These are phyloP conservation scores for Podila epicladia DNA, from an alignment of 192 early-diverging fungal species.

Conservation along the genomic window DNA sequence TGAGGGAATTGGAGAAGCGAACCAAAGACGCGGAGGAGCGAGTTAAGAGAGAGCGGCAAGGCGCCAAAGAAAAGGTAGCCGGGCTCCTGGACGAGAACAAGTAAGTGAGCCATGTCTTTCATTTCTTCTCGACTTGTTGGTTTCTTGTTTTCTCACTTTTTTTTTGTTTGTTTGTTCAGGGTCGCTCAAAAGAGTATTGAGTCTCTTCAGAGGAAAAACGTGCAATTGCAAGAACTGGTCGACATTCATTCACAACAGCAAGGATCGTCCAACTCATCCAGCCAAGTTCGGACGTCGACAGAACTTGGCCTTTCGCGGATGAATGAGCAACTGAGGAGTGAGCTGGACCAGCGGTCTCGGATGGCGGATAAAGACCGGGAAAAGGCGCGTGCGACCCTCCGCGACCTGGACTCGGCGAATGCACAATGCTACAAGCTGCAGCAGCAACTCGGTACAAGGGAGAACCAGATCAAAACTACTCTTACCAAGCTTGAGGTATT, in stretches of 20 bases:
- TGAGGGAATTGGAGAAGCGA: slow-evolving; percentile 45
- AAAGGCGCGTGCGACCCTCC: slow-evolving; percentile 19
- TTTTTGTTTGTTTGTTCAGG: slow-evolving; percentile 5
- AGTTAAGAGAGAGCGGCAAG: slow-evolving; percentile 49
- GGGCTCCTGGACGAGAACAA: slow-evolving; percentile 43
- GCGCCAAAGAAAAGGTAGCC: slow-evolving; percentile 52
- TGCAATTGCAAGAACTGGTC: slow-evolving; percentile 42
- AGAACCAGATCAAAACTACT: slow-evolving; percentile 25
- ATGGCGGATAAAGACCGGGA: slow-evolving; percentile 42
- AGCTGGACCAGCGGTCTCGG: slow-evolving; percentile 49
- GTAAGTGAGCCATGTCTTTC: slow-evolving; percentile 14
- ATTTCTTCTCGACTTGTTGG: neutral
- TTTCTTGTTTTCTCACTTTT: neutral
- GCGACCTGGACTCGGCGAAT: slow-evolving; percentile 18
- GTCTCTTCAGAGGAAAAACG: slow-evolving; percentile 39
- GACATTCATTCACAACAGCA: slow-evolving; percentile 19
- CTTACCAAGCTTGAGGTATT: slow-evolving; percentile 21
- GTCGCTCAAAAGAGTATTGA: slow-evolving; percentile 46
- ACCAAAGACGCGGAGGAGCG: slow-evolving; percentile 50
- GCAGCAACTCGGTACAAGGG: slow-evolving; percentile 21
- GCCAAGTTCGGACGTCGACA: slow-evolving; percentile 10
- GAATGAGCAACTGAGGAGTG: slow-evolving; percentile 47
- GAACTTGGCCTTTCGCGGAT: slow-evolving; percentile 42
- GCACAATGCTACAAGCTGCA: slow-evolving; percentile 34
- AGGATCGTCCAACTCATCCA: slow-evolving; percentile 1